Evolutionary conservation across 2,329 filamentous ascomycete species (phyloP), one percentile per base, ranked within the genome.

Genomic region (Phyllosticta ampelicida): DNA sequence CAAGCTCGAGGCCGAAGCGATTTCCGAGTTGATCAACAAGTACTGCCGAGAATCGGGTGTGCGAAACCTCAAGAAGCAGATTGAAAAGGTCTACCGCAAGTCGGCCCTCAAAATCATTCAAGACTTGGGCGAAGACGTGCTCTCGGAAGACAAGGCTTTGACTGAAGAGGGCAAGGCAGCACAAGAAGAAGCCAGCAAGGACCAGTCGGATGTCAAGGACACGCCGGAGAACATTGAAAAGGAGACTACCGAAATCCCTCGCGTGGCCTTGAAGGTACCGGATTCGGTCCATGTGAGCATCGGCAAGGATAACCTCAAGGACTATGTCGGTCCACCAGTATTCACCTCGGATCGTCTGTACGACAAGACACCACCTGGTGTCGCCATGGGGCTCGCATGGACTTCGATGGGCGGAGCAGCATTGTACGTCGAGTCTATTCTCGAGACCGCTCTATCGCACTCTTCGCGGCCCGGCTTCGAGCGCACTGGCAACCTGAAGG

Each of bases 41-140:
- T 99, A 99, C 77, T 96, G 91, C 75, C 88, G 94, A 50, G 94
- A 99, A 74, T 96, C 90, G 50, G 94, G 94, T 66, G 95, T 99
- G 9, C 86, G 94, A 64, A 99, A 99, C 69, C 77, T 99, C 61
- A 99, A 99, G 82, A 97, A 99, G 78, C 92, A 97, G 72, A 99
- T 99, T 62, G 94, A 99, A 73, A 99, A 99, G 77, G 90, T 99
- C 2, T 99, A 96, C 75, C 86, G 94, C 60, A 99, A 99, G 74
- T 90, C 92, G 13, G 95, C 94, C 0, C 79, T 99, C 62, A 97
- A 96, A 75, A 99, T 99, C 64, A 92, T 99, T 11, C 87, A 92
- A 70, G 91, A 97, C 62, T 80, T 97, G 13, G 92, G 92, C 54
- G 91, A 96, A 68, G 86, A 90, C 5, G 88, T 80, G 1, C 74